phyloP scores from a whole-genome alignment of 2,329 filamentous ascomycete genomes.

The Pestalotiopsis sp. region DNA sequence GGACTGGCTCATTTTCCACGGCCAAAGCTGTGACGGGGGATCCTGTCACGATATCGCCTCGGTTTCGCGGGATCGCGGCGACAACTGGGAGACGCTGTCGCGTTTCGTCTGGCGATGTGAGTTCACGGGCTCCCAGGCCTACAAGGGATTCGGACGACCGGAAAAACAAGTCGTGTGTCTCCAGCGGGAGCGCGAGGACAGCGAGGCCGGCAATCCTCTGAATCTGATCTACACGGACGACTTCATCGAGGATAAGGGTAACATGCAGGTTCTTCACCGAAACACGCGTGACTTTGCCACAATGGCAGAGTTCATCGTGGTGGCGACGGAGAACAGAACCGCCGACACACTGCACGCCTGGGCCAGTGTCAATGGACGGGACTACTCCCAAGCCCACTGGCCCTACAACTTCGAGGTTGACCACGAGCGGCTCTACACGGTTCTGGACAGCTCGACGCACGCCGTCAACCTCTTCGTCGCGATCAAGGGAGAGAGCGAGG shows the following conservation, averaged over 20 bases:
- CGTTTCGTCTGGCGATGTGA: constrained; percentile 81
- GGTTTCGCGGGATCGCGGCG: constrained; percentile 77
- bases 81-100: constrained; percentile 75
- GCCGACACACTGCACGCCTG: constrained; percentile 73
- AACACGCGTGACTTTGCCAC: constrained; percentile 86
- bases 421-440: constrained; percentile 84
- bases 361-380: constrained; percentile 81
- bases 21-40: constrained; percentile 64
- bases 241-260: constrained; percentile 69
- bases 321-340: constrained; percentile 74
- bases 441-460: constrained; percentile 92
- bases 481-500: constrained; percentile 74
- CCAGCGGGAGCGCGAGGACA: constrained; percentile 65
- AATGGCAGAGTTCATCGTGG: constrained; percentile 95
- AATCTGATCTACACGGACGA: constrained; percentile 78
- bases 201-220: constrained; percentile 63
- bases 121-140: constrained; percentile 72
- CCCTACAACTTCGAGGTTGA: constrained; percentile 81
- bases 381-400: constrained; percentile 83
- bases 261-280: constrained; percentile 55
- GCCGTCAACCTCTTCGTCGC: constrained; percentile 93
- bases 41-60: constrained; percentile 75
- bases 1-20: constrained; percentile 93
- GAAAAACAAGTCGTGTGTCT: constrained; percentile 63
- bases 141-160: constrained; percentile 45